Conservation (phyloP, 2,329 filamentous ascomycete genomes). For the Zelopaecilomyces penicillatus region DNA sequence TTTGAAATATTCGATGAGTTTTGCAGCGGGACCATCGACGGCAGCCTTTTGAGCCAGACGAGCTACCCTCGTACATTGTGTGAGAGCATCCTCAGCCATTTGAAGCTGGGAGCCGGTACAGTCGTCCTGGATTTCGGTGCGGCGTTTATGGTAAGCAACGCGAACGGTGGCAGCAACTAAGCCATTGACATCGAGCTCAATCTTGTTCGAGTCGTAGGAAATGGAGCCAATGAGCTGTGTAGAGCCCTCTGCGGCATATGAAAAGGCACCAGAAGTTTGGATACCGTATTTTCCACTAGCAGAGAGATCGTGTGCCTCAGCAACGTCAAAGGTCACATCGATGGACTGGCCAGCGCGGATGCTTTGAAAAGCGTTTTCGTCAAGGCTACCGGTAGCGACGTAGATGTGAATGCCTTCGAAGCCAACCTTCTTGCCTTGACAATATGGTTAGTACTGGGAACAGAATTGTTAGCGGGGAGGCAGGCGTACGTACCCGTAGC, state of each 20-base stretch:
- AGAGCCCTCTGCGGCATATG: constrained; percentile 42
- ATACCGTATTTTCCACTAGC: constrained; percentile 48
- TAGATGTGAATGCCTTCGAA: constrained; percentile 48
- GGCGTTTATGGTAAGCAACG: constrained; percentile 35
- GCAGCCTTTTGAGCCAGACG: constrained; percentile 43
- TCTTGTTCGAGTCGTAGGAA: constrained; percentile 49
- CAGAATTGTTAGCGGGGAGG: background rate
- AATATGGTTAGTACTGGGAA: background rate
- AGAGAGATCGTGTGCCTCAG: constrained; percentile 44
- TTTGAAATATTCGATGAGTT: constrained; percentile 57
- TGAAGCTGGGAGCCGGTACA: constrained; percentile 42
- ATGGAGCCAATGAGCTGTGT: constrained; percentile 47
- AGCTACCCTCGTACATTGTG: constrained; percentile 46
- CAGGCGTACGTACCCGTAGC: constrained; percentile 27
- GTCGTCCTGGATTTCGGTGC: constrained; percentile 42
- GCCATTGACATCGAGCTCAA: constrained; percentile 50
- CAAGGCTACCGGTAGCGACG: constrained; percentile 35
- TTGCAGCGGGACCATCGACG: constrained; percentile 37
- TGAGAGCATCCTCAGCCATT: constrained; percentile 41
- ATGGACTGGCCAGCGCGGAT: constrained; percentile 42
- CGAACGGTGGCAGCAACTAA: constrained; percentile 41
- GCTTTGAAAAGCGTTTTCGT: constrained; percentile 40
- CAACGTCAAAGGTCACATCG: constrained; percentile 45
- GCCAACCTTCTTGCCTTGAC: constrained; percentile 29
- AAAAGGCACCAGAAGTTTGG: constrained; percentile 46